Evolutionary conservation across 2,329 filamentous ascomycete genomes (phyloP).

Genomic region (Aspergillus niger): DNA sequence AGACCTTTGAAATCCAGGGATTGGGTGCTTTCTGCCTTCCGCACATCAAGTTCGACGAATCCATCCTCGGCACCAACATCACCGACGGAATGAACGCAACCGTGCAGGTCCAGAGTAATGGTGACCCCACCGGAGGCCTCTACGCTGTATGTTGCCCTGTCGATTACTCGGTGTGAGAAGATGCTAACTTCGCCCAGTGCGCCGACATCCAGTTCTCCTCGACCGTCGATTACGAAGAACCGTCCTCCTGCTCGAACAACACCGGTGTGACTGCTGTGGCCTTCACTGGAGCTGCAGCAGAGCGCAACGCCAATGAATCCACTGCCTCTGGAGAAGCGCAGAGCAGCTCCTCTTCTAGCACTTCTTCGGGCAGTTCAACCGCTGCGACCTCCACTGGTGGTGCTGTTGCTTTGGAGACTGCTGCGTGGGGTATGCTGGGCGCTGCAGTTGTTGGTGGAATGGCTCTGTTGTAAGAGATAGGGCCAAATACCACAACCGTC

Average conservation of each 20-base stretch:
- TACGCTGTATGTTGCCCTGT: conserved; percentile 59
- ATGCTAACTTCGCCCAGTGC: conserved; percentile 53
- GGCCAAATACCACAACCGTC: background rate
- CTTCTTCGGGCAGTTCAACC: background rate
- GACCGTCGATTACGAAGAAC: conserved; percentile 47
- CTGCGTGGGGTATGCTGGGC: conserved; percentile 41
- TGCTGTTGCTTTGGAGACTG: conserved; percentile 36
- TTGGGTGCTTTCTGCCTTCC: conserved; percentile 68
- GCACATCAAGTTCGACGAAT: conserved; percentile 47
- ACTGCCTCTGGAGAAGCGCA: conserved; percentile 38
- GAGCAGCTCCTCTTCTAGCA: conserved; percentile 22
- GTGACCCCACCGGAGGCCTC: conserved; percentile 60
- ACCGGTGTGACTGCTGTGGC: conserved; percentile 55
- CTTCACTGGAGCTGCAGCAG: conserved; percentile 41
- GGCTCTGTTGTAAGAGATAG: conserved; percentile 31
- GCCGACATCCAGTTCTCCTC: conserved; percentile 70
- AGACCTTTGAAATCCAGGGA: conserved; percentile 61
- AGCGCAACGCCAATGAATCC: conserved; percentile 49
- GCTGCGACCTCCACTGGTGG: conserved; percentile 30
- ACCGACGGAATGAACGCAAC: conserved; percentile 64
- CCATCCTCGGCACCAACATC: conserved; percentile 47
- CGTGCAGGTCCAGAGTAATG: conserved; percentile 69
- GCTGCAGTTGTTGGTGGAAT: conserved; percentile 36
- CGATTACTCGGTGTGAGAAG: background rate
- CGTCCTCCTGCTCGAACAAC: conserved; percentile 59